phyloP scores from a whole-genome alignment of 169 alveolate species.

The Plasmodium fragile region DNA sequence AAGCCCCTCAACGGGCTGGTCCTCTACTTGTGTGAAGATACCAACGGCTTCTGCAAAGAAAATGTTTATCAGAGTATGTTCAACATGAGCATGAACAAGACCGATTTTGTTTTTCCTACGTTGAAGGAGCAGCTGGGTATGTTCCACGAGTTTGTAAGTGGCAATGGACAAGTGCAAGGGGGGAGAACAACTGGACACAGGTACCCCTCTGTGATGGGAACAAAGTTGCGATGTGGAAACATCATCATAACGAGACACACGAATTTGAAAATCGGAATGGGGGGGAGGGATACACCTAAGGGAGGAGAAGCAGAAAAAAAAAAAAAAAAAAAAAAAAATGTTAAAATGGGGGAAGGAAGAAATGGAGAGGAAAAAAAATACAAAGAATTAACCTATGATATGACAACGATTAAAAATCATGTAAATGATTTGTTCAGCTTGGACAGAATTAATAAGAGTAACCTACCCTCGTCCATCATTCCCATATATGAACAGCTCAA shows the following conservation, averaged over 20 bases:
- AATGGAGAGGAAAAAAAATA: not conserved
- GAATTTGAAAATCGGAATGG: slow-evolving; percentile 56
- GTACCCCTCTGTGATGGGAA: not conserved
- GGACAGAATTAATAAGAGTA: not conserved
- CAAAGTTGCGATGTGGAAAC: slow-evolving; percentile 23
- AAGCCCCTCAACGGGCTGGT: slow-evolving; percentile 43
- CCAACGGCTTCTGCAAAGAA: slow-evolving; percentile 5
- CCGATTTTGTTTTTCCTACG: slow-evolving; percentile 66
- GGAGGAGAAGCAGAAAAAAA: not conserved
- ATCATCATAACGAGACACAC: slow-evolving; percentile 71
- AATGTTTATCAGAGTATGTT: slow-evolving; percentile 37
- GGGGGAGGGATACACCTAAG: not conserved
- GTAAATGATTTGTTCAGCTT: not conserved
- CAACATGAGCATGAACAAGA: slow-evolving; percentile 35
- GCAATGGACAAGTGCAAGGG: not conserved
- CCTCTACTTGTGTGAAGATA: slow-evolving; percentile 45
- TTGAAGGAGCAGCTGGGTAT: slow-evolving; percentile 47
- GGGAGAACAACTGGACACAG: not conserved
- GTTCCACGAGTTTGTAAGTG: not conserved
- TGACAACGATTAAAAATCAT: not conserved
- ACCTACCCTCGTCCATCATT: not conserved
- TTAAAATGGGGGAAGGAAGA: not conserved
- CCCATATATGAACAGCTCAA: not conserved
- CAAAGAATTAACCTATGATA: not conserved
- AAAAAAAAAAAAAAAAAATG: not conserved